phyloP scores from a whole-genome alignment of 257 asterid species.

The Solanum piurae region DNA sequence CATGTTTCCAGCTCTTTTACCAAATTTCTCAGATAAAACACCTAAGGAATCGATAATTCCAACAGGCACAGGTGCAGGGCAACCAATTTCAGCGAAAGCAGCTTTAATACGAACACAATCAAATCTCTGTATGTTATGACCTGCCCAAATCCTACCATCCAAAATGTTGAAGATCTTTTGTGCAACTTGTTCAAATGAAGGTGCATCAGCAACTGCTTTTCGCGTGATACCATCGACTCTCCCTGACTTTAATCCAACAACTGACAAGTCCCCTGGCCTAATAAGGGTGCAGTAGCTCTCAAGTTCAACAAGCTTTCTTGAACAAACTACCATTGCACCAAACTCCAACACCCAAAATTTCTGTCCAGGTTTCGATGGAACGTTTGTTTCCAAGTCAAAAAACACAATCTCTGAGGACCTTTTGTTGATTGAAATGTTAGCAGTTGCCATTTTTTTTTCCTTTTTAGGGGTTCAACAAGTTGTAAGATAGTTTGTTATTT shows the following conservation, averaged over 20 bases:
- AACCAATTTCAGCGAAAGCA: constrained; percentile 48
- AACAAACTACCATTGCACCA: constrained; percentile 79
- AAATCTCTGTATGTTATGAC: constrained; percentile 80
- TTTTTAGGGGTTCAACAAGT: background rate
- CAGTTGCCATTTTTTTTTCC: constrained; percentile 17
- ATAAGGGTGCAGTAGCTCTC: constrained; percentile 79
- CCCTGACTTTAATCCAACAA: constrained; percentile 37
- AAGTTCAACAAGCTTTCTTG: constrained; percentile 56
- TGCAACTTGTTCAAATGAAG: constrained; percentile 64
- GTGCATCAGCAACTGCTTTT: constrained; percentile 51
- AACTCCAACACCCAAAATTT: constrained; percentile 64
- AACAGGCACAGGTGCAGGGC: constrained; percentile 54
- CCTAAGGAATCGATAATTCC: constrained; percentile 79
- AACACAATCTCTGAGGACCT: constrained; percentile 58
- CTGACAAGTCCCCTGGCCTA: constrained; percentile 60
- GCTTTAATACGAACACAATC: constrained; percentile 75
- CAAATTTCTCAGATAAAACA: constrained; percentile 55
- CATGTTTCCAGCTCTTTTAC: constrained; percentile 94
- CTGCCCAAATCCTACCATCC: constrained; percentile 94
- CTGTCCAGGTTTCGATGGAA: constrained; percentile 54
- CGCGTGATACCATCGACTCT: constrained; percentile 69
- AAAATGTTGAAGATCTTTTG: constrained; percentile 53
- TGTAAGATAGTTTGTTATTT: background rate
- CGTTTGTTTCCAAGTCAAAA: constrained; percentile 84
- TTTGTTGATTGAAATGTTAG: constrained; percentile 1